phyloP scores from a whole-genome alignment of 495 filamentous ascomycete genomes.

The Penicillium cinerascens region DNA sequence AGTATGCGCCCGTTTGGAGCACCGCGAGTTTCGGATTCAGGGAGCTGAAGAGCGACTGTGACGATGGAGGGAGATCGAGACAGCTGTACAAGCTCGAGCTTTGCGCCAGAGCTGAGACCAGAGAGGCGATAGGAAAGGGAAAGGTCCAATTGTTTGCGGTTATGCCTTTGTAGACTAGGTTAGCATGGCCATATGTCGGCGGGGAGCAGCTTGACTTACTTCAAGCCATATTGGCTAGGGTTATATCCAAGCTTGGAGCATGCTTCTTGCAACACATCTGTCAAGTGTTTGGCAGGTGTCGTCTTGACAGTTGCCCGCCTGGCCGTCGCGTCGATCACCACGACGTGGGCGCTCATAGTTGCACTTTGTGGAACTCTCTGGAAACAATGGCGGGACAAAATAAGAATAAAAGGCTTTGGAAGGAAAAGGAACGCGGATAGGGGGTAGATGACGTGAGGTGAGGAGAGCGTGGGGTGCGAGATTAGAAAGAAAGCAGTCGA shows the following conservation, averaged over 20 bases:
- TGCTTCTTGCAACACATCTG: conserved; percentile 81
- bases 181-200: not conserved
- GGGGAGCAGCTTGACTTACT: conserved; percentile 49
- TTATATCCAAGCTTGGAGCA: conserved; percentile 73
- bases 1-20: conserved; percentile 60
- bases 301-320: conserved; percentile 77
- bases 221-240: conserved; percentile 72
- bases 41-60: conserved; percentile 79
- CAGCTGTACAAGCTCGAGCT: conserved; percentile 83
- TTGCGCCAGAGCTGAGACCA: conserved; percentile 79
- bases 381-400: not conserved
- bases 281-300: conserved; percentile 70
- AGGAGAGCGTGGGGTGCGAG: conserved; percentile 14
- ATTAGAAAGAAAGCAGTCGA: conserved; percentile 26
- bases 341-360: conserved; percentile 81
- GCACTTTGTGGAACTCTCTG: not conserved
- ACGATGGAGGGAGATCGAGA: conserved; percentile 80
- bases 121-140: conserved; percentile 82
- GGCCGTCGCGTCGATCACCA: conserved; percentile 76
- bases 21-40: conserved; percentile 57
- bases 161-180: conserved; percentile 52
- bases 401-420: not conserved
- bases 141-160: conserved; percentile 78
- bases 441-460: not conserved
- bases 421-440: not conserved